Conservation (phyloP, 78 protist species). For the Dictyostelium firmibasis region DNA sequence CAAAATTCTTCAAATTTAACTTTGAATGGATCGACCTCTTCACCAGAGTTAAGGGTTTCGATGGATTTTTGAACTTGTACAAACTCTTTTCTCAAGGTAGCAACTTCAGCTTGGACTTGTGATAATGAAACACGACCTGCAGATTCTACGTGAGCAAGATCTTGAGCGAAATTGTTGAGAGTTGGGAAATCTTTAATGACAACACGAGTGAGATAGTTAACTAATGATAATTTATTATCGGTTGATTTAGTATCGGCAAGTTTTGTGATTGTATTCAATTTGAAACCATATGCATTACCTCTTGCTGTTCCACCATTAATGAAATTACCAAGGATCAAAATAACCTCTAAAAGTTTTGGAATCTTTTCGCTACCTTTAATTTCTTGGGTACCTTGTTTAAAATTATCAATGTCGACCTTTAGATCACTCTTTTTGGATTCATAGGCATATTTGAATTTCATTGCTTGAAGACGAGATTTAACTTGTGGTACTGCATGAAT, state of each 20-base stretch:
- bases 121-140: slow-evolving; percentile 52
- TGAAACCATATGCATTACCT: slow-evolving; percentile 81
- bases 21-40: slow-evolving; percentile 28
- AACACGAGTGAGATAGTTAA: slow-evolving; percentile 53
- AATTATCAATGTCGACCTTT: slow-evolving; percentile 68
- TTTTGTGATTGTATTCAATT: slow-evolving; percentile 77
- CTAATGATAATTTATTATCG: slow-evolving; percentile 57
- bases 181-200: slow-evolving; percentile 51
- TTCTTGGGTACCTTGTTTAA: slow-evolving; percentile 47
- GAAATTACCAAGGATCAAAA: slow-evolving; percentile 77
- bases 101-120: slow-evolving; percentile 23
- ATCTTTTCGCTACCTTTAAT: not conserved
- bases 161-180: slow-evolving; percentile 18
- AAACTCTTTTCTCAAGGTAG: slow-evolving; percentile 59
- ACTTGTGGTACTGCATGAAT: slow-evolving; percentile 69
- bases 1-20: slow-evolving; percentile 23
- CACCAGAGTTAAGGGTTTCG: not conserved
- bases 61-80: slow-evolving; percentile 38
- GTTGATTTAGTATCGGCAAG: slow-evolving; percentile 82
- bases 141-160: slow-evolving; percentile 43
- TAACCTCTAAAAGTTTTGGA: slow-evolving; percentile 51
- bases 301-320: slow-evolving; percentile 83
- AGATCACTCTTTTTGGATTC: slow-evolving; percentile 59
- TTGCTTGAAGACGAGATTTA: slow-evolving; percentile 40
- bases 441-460: slow-evolving; percentile 54